Base-by-base conservation (phyloP, 2,329 filamentous ascomycete genomes). In the Aspergillus sojae region DNA sequence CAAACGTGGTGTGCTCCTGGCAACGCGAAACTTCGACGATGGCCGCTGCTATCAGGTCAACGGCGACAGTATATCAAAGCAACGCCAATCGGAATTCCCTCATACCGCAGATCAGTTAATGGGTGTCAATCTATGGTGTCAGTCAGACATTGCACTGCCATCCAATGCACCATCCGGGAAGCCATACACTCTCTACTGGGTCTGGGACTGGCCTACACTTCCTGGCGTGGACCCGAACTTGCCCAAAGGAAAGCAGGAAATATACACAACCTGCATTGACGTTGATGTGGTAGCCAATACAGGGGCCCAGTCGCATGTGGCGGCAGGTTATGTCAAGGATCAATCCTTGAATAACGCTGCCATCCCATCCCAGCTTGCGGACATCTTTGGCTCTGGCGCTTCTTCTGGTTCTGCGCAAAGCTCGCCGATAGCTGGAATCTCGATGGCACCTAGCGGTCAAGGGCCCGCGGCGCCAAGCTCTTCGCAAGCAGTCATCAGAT, bases 151-250 rank as follows among this genome's bases (percentile, higher is more conserved):
- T 55, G 84, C 89, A 72, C 81, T 99, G 16, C 95, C 95, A 0
- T 74, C 82, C 5, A 85, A 91, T 69, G 81, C 88, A 54, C 77
- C 84, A n/a, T 77, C 82, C 11, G 88, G 88, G 52, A 85, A 88
- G 34, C 84, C 85, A 32, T 92, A 94, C 76, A 94, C 93, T 3
- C 80, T 97, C 58, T 96, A 97, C 83, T 98, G 94, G 94, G 90
- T 97, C 53, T 98, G 95, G 95, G 91, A 96, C 77, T 99, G 93
- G 92, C 89, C 90, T 3, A 89, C 87, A 16, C 82, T 68, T n/a
- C 72, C 78, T 12, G 70, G 72, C 43, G 74, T n/a, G 14, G 39
- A 41, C 39, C 39, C 65, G 21, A 74, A 79, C 64, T 68, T 78
- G 26, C 77, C 78, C n/a, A 67, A 78, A 7, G 80, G 80, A 46